These are phyloP conservation scores for Picochlorum sp. DNA, from an alignment of 139 green algal species.

Conservation along the genomic window DNA sequence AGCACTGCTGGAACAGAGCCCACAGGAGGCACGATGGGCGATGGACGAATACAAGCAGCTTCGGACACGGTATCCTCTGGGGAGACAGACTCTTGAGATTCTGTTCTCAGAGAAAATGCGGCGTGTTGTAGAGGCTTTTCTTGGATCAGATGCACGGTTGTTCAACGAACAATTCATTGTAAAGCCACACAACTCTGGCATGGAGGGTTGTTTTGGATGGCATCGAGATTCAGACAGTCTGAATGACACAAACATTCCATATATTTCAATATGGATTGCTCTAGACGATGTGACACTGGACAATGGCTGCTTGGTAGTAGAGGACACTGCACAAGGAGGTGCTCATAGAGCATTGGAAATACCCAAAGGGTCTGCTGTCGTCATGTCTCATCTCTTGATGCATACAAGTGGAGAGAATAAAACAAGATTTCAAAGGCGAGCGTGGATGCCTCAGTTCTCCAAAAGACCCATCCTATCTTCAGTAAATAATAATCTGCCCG, in stretches of 20 bases:
- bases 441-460: constrained; percentile 39
- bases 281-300: constrained; percentile 15
- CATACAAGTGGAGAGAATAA: constrained; percentile 28
- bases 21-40: no score
- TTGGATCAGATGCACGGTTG: no score
- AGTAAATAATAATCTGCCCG: neutral
- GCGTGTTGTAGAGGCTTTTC: no score
- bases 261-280: constrained; percentile 19
- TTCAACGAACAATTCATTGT: constrained; percentile 34
- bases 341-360: neutral
- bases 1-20: no score
- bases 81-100: no score
- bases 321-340: no score
- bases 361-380: constrained; percentile 14
- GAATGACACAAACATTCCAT: neutral
- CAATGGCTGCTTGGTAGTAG: constrained; percentile 21
- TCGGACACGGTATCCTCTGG: no score
- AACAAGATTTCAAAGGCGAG: constrained; percentile 12
- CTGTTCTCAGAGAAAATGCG: no score
- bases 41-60: no score
- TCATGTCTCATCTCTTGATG: constrained; percentile 19
- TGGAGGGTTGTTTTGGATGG: constrained; percentile 18
- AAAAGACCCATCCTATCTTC: neutral
- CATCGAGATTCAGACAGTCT: constrained; percentile 33
- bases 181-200: constrained; percentile 14